Base-by-base conservation (phyloP, 163 green algal genomes). In the Chloroidium sp. region DNA sequence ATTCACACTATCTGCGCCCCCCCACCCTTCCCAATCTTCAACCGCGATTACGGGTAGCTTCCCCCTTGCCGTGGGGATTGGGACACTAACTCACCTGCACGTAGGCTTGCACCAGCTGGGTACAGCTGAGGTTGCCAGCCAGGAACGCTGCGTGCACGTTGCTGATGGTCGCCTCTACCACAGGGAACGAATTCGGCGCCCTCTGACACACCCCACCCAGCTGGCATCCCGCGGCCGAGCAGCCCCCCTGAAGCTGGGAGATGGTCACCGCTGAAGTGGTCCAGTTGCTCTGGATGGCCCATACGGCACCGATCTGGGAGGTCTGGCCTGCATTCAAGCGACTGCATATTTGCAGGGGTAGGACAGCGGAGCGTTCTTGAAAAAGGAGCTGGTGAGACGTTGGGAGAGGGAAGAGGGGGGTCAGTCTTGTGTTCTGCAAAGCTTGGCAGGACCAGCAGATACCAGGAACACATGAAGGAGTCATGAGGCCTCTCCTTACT, bases 161-260 rank as follows among this genome's bases (percentile, higher is more conserved):
- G 0, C 58, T 8, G 2, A 90, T 88, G 61, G 83, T 90, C 12
- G 85, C 78, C n/a, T 89, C 87, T 1, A 84, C 80, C 1, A 89
- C 79, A 13, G 87, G 81, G 8, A 85, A 69, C 1, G 59, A 58
- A 4, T 82, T 80, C 1, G 67, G n/a, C 4, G 80, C 80, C 0
- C 36, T 84, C 2, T 74, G 8, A 64, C 76, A 82, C 12, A 76
- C 68, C 36, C 36, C 36, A 36, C 36, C 36, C 36, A 36, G 36
- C 36, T 36, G 36, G 36, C 36, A 36, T 36, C 36, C 36, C 36
- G 36, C 36, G 36, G 36, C 36, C 36, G 36, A 36, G 36, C 36
- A 36, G 36, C 36, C 36, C 69, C 78, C 85, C 58, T 79, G 59
- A 3, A 79, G 84, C 2, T 72, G 14, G 14, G 58, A 59, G 14